Evolutionary conservation across 192 early-diverging fungal species (phyloP), one percentile per base, ranked within the genome.

Genomic region (Gigaspora rosea): DNA sequence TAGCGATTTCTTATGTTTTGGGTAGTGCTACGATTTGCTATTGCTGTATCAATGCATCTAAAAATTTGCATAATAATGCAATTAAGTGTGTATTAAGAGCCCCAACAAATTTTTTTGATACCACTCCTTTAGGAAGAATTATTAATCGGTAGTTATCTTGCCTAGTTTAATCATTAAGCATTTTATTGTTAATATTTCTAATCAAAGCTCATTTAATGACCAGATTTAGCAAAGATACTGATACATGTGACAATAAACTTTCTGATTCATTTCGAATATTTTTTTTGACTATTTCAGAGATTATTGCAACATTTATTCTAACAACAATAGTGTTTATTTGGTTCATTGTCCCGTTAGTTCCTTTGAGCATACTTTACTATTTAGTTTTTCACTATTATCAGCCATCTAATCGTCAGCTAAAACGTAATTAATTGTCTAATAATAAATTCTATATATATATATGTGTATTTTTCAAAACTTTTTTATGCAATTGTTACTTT

Each of bases 391-490:
- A 83, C 9, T 84, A 95, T 50, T 98, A 97, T 82, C 86, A 93
- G 35, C 78, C 90, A 4, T 91, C 92, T 3, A 94, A 92, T 0
- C 91, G 95, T 36, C 95, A 97, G 81, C 70, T 98, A 36, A 95
- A 96, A 80, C 91, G 94, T 22, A 66, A 66, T 7, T 41, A 41
- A 41, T 41, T 41, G 7, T 41, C 2, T 41, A 41, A 41, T 41
- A 41, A 41, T 3, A 41, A 3, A 56, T 56, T 56, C 3, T 41
- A 41, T 41, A 7, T 41, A 41, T 2, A 27, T 1, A 27, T n/a
- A n/a, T n/a, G n/a, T 27, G 27, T 27, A 27, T 27, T 27, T 27
- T 27, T 27, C 0, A 27, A 27, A 27, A 27, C 27, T 27, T 27
- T 27, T 27, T 1, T 27, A 27, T 1, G 1, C 27, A 27, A 27